These are phyloP conservation scores for Lasiosphaeria hispida DNA, from an alignment of 495 filamentous ascomycete species.

Conservation along the genomic window DNA sequence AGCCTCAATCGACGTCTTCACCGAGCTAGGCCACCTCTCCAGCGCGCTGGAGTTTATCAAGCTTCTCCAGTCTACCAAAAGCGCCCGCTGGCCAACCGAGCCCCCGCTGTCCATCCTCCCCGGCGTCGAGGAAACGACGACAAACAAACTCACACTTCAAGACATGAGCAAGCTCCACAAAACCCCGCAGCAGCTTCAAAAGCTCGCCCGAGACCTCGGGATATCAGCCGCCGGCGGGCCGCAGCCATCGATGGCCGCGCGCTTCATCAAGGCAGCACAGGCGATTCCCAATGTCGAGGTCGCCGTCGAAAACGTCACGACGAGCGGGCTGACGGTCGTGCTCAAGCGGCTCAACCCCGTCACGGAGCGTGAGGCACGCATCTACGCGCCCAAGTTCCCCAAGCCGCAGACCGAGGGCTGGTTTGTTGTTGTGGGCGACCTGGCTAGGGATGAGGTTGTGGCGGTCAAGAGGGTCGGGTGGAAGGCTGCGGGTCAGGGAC, in stretches of 20 bases:
- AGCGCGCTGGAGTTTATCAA: slow-evolving; percentile 75
- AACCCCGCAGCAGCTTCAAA: slow-evolving; percentile 42
- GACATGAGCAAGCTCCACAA: slow-evolving; percentile 31
- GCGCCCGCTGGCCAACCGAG: slow-evolving; percentile 86
- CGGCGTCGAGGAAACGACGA: slow-evolving; percentile 57
- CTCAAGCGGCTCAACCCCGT: slow-evolving; percentile 66
- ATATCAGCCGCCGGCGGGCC: slow-evolving; percentile 23
- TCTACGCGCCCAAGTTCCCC: slow-evolving; percentile 85
- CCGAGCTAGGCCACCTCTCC: slow-evolving; percentile 80
- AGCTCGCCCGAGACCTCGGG: slow-evolving; percentile 40
- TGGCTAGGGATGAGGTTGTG: slow-evolving; percentile 67
- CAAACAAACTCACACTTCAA: slow-evolving; percentile 35
- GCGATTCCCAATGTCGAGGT: slow-evolving; percentile 69
- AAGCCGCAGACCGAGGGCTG: slow-evolving; percentile 95
- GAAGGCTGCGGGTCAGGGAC: slow-evolving; percentile 29
- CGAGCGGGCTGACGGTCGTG: slow-evolving; percentile 59
- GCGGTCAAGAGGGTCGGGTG: slow-evolving; percentile 84
- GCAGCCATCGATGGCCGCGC: slow-evolving; percentile 22
- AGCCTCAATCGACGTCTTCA: slow-evolving; percentile 87
- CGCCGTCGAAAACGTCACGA: slow-evolving; percentile 56
- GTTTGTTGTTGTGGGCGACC: slow-evolving; percentile 75
- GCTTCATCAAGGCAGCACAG: slow-evolving; percentile 58
- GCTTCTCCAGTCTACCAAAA: slow-evolving; percentile 88
- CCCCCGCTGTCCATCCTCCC: slow-evolving; percentile 77
- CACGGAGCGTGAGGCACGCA: slow-evolving; percentile 59